Base-by-base conservation (phyloP, 768 basidiomycete species). In the Russula foetens region DNA sequence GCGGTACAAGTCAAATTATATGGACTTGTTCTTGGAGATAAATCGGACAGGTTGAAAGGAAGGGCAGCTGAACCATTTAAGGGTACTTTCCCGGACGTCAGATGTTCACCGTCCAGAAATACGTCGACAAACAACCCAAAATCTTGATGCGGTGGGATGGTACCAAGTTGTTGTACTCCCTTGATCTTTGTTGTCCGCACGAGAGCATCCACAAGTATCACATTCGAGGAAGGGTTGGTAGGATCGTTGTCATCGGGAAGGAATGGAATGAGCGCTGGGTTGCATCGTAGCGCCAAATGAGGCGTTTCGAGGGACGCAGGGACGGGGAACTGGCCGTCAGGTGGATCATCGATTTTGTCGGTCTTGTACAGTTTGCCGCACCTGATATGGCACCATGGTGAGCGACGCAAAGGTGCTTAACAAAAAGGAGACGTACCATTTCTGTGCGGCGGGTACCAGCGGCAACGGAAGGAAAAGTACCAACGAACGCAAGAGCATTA, bases 341-440 rank as follows among this genome's bases (percentile, higher is more conserved):
- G 79, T 0, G 74, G 74, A 19, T 77, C 73, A 7, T 77, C 69
- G 1, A 76, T 71, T 56, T 77, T 69, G 24, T 72, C 71, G 9
- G 35, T 35, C 72, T 76, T 76, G 66, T 70, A 82, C 63, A 80
- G 75, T 68, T 81, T 81, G 44, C 78, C 79, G 48, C 80, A 81
- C 79, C 81, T 63, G 38, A 35, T 11, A 43, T 21, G n/a, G n/a
- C n/a, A n/a, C n/a, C n/a, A n/a, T n/a, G n/a, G n/a, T n/a, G n/a
- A n/a, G n/a, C n/a, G n/a, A n/a, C n/a, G n/a, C n/a, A n/a, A n/a
- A n/a, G n/a, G n/a, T n/a, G n/a, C n/a, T n/a, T n/a, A n/a, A n/a
- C n/a, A n/a, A n/a, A n/a, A n/a, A n/a, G n/a, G n/a, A n/a, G n/a
- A n/a, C n/a, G n/a, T n/a, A n/a, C n/a, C n/a, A n/a, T n/a, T n/a